Base-by-base conservation (phyloP, 345 rosid genomes). In the Chamaenerion angustifolium region DNA sequence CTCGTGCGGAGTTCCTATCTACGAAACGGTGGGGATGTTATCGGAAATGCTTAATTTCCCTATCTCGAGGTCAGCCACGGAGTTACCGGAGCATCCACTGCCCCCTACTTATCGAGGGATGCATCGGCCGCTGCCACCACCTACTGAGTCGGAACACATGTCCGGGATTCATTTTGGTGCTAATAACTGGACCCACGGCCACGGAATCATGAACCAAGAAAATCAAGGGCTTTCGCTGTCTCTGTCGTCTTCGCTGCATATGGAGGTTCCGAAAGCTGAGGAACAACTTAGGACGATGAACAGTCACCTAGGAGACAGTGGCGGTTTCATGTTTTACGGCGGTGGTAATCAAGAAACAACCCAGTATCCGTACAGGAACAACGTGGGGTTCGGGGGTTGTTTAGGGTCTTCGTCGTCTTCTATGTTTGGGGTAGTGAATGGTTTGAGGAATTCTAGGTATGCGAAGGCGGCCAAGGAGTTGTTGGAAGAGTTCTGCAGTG, bases 21-120 rank as follows among this genome's bases (percentile, higher is more conserved):
- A 88, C 18, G 90, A 81, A 66, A 67, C 80, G 1, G 74, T 80
- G 60, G 94, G 94, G 12, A 84, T 88, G 81, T 63, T 84, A 64
- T 84, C 94, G 3, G 94, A 88, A 58, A 88, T 88, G 94, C 80
- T 88, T 69, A 79, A 71, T 69, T 82, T 77, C 48, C 69, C 88
- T 31, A 44, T 85, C 10, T 76, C 72, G 8, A 74, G 69, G 8
- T 51, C 84, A 9, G 52, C 74, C 8, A 3, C 56, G 11, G 56
- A 53, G 43, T 25, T 8, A 17, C 45, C n/a, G n/a, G n/a, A 43
- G 19, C 49, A 45, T 16, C 49, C 10, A 1, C 42, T 19, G 50
- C 49, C 27, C 25, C 58, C 16, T n/a, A 21, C 18, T 31, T 44
- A 45, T 23, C n/a, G 47, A 19, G 41, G n/a, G 40, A 27, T 5